Percentiles rank a stretch among this genome's conserved stretches.
Evolutionary conservation across 345 rosid species (phyloP).

Genomic region (Citrus medica): DNA sequence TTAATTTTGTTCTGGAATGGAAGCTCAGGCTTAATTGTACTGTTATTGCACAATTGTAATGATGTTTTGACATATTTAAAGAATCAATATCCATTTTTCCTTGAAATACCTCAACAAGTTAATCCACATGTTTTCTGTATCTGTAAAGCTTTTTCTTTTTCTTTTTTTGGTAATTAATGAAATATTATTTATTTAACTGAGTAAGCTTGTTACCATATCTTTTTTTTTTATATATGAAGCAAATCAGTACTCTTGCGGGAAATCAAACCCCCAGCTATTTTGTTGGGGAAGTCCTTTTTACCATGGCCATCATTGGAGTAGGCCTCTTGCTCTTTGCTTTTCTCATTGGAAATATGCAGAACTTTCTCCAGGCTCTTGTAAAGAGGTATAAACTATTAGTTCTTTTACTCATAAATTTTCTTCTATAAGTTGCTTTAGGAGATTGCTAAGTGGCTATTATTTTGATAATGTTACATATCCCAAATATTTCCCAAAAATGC

Average conservation of each 20-base stretch:
- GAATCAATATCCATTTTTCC: background rate
- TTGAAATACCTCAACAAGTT: background rate
- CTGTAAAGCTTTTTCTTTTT: background rate
- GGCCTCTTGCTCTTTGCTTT: slow-evolving; percentile 93
- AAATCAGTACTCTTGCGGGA: slow-evolving; percentile 97
- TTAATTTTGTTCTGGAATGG: background rate
- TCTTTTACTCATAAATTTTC: background rate
- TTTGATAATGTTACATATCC: background rate
- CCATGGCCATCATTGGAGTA: slow-evolving; percentile 74
- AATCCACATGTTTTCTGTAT: background rate
- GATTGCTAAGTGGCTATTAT: background rate
- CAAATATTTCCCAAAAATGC: background rate
- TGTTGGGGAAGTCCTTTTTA: slow-evolving; percentile 74
- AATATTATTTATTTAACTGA: background rate
- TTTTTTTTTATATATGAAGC: slow-evolving; percentile 41
- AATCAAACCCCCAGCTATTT: slow-evolving; percentile 82
- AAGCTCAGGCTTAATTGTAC: background rate
- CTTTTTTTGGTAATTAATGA: background rate
- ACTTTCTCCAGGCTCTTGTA: slow-evolving; percentile 84
- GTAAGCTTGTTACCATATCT: background rate
- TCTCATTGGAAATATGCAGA: slow-evolving; percentile 96
- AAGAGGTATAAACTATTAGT: slow-evolving; percentile 43
- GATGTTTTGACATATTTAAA: background rate
- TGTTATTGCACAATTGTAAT: background rate
- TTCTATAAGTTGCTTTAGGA: background rate